phyloP scores from a whole-genome alignment of 2,329 filamentous ascomycete species.

The Macrophomina phaseolina region DNA sequence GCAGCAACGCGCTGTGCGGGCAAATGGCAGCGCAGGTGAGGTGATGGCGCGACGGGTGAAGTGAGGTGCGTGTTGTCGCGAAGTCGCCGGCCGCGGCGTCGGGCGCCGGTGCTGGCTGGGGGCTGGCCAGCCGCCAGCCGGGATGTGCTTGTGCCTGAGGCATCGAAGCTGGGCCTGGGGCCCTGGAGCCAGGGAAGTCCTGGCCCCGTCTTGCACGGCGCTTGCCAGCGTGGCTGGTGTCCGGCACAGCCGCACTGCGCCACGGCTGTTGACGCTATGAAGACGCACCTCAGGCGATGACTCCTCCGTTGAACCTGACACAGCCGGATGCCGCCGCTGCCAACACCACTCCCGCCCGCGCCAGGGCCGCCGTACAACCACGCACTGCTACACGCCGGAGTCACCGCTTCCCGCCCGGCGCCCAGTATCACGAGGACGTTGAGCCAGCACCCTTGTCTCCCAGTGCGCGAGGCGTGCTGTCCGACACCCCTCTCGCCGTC shows the following conservation, averaged over 20 bases:
- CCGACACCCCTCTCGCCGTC: constrained; percentile 11
- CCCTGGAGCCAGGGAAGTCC: too few relatives aligned
- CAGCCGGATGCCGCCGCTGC: constrained; percentile 5
- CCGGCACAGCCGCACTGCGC: neutral
- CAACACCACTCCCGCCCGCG: constrained; percentile 2
- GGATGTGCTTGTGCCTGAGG: neutral
- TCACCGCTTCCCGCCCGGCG: constrained; percentile 11
- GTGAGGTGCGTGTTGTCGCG: constrained; percentile 19
- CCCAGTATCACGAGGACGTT: constrained; percentile 18
- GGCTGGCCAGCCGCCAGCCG: neutral
- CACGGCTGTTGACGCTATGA: neutral
- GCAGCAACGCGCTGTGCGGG: neutral
- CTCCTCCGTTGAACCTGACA: neutral
- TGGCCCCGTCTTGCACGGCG: too few relatives aligned
- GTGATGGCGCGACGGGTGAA: constrained; percentile 4
- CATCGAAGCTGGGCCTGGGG: neutral
- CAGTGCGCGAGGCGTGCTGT: constrained; percentile 19
- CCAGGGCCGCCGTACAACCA: constrained; percentile 15
- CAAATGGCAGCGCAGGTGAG: constrained; percentile 11
- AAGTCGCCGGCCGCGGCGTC: neutral
- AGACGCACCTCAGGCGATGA: constrained; percentile 1
- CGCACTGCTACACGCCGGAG: constrained; percentile 15
- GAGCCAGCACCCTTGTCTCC: constrained; percentile 9
- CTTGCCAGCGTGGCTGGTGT: neutral
- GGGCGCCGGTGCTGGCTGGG: neutral